These are phyloP conservation scores for Postia placenta DNA, from an alignment of 768 basidiomycete genomes.

Conservation along the genomic window DNA sequence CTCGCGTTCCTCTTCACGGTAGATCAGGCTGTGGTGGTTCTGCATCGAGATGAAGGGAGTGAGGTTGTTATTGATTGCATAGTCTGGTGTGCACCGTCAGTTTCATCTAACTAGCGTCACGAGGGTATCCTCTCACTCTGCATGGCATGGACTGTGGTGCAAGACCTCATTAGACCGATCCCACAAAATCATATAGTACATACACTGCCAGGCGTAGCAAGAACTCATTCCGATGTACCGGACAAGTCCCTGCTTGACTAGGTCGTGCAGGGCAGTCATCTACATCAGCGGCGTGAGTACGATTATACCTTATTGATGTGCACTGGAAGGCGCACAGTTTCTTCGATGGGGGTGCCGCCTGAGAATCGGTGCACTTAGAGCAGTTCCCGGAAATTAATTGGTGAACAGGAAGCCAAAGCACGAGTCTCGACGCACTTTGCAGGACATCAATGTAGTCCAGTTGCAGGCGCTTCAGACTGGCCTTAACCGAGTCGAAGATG, in stretches of 20 bases:
- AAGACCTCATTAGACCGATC: neutral
- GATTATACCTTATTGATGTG: too few relatives aligned
- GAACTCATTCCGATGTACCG: conserved; percentile 37
- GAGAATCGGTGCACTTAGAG: conserved; percentile 30
- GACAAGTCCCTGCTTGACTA: conserved; percentile 38
- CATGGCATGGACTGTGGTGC: conserved; percentile 23
- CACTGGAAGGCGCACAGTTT: conserved; percentile 20
- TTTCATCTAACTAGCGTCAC: neutral
- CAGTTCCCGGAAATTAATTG: too few relatives aligned
- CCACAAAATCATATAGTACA: neutral
- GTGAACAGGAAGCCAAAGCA: neutral
- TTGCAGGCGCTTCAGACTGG: conserved; percentile 61
- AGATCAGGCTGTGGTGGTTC: conserved; percentile 49
- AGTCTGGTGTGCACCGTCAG: conserved; percentile 21
- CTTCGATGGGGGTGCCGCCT: conserved; percentile 35
- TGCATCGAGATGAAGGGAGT: conserved; percentile 63
- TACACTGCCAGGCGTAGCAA: conserved; percentile 31
- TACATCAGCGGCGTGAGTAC: neutral
- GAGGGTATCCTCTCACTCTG: conserved; percentile 15
- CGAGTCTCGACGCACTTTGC: conserved; percentile 39
- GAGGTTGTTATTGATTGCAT: conserved; percentile 32
- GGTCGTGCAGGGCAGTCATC: conserved; percentile 44
- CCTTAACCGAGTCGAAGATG: conserved; percentile 66
- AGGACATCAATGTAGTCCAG: conserved; percentile 73
- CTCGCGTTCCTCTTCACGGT: conserved; percentile 57